Conservation (phyloP, 257 asterid species). For the Fraxinus anomala region DNA sequence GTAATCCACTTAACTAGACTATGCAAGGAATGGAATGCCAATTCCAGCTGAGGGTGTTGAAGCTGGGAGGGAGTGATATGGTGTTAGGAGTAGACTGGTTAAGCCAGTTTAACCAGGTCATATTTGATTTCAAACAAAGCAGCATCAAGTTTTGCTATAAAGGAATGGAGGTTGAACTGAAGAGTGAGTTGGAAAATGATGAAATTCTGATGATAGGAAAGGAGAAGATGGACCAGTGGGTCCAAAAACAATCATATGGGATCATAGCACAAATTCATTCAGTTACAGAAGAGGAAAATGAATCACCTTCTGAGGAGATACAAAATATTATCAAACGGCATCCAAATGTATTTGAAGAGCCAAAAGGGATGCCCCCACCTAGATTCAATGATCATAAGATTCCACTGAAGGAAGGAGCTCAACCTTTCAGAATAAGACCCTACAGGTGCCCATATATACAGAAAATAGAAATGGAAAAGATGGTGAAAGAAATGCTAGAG, state of each 20-base stretch:
- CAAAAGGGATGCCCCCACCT: background rate
- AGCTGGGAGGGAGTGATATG: background rate
- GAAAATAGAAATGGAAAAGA: no score
- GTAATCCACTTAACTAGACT: background rate
- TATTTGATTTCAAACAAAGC: no score
- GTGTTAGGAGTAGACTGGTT: constrained; percentile 3
- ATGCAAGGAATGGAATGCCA: background rate
- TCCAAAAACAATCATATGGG: background rate
- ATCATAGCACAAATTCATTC: background rate
- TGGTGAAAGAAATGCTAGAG: no score
- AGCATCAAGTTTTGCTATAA: background rate
- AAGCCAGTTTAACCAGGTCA: background rate
- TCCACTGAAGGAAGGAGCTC: background rate
- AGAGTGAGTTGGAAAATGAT: no score
- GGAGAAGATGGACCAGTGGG: background rate
- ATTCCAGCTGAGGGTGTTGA: background rate
- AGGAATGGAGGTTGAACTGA: background rate
- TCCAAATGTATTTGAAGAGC: background rate
- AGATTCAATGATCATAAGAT: background rate
- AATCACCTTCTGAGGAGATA: background rate
- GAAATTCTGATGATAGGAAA: background rate
- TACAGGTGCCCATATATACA: no score
- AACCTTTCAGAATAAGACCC: background rate
- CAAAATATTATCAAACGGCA: background rate
- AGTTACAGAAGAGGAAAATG: no score